A percentile compares a stretch with the other conserved stretches of the same genome.
Evolutionary conservation across 176 grass and related monocot genomes (phyloP).

Genomic region (Puya raimondii): DNA sequence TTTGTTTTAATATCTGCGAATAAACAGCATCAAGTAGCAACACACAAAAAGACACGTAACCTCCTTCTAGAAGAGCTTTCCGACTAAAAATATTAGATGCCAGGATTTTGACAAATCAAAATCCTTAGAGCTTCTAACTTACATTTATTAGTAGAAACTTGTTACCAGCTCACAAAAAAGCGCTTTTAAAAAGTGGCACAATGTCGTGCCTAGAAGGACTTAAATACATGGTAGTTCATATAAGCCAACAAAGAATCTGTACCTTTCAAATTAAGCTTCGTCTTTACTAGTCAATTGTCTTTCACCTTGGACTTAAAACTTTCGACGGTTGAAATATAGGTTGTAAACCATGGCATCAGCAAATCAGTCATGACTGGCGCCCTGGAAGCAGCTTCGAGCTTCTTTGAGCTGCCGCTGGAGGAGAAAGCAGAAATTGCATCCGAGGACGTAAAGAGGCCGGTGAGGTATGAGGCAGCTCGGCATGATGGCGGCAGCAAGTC

Average conservation of each 20-base stretch:
- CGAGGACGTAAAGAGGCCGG: conserved; percentile 29
- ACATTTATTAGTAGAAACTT: too few relatives aligned
- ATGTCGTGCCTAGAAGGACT: too few relatives aligned
- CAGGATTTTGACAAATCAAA: too few relatives aligned
- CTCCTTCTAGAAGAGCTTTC: too few relatives aligned
- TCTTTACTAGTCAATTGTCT: neutral
- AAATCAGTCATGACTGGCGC: conserved; percentile 37
- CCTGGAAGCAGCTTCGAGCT: conserved; percentile 37
- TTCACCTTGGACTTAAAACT: neutral
- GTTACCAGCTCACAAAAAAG: too few relatives aligned
- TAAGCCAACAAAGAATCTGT: neutral
- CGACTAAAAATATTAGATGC: too few relatives aligned
- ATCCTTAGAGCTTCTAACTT: too few relatives aligned
- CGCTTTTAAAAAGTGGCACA: too few relatives aligned
- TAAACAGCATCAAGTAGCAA: too few relatives aligned
- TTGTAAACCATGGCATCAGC: conserved; percentile 62
- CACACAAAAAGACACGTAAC: too few relatives aligned
- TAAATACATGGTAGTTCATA: too few relatives aligned
- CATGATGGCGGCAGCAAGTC: conserved; percentile 26
- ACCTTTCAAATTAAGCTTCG: neutral
- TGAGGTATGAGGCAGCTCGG: conserved; percentile 52
- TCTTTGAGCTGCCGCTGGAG: conserved; percentile 42
- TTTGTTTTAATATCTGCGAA: too few relatives aligned
- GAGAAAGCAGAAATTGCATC: conserved; percentile 45
- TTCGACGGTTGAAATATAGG: conserved; percentile 15